phyloP scores from a whole-genome alignment of 2,329 filamentous ascomycete species.

The Microcera coccophila region DNA sequence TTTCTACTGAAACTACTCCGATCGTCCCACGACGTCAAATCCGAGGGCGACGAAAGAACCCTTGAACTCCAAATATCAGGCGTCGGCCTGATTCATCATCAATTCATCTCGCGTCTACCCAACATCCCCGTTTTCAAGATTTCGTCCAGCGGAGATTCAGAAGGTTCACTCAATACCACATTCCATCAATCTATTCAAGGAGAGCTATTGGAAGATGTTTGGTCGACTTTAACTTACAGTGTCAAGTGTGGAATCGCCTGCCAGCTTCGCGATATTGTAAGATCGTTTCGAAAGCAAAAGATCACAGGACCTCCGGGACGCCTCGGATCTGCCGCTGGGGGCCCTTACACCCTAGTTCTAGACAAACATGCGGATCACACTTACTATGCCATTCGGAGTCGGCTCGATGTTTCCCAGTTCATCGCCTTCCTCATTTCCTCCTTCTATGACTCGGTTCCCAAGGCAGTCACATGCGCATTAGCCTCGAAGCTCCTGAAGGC shows the following conservation, averaged over 20 bases:
- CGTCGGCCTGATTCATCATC: constrained; percentile 18
- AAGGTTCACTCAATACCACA: too few relatives aligned
- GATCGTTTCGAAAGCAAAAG: constrained; percentile 15
- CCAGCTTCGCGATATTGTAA: constrained; percentile 27
- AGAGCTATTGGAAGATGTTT: constrained; percentile 28
- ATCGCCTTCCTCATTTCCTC: constrained; percentile 26
- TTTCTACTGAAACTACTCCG: constrained; percentile 13
- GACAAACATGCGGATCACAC: constrained; percentile 27
- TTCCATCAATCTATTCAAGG: constrained; percentile 11
- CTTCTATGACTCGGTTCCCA: constrained; percentile 24
- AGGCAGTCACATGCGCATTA: constrained; percentile 18
- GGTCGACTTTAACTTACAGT: constrained; percentile 18
- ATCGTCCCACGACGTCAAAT: constrained; percentile 1
- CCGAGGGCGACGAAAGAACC: neutral
- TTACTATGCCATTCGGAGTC: constrained; percentile 26
- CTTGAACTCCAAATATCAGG: constrained; percentile 17
- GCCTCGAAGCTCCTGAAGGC: constrained; percentile 13
- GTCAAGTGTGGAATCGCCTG: constrained; percentile 23
- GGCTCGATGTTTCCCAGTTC: constrained; percentile 16
- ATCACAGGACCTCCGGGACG: constrained; percentile 2
- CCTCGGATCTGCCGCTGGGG: constrained; percentile 19
- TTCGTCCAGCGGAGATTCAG: neutral
- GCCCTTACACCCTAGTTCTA: constrained; percentile 22
- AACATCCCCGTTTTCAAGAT: neutral
- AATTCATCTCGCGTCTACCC: constrained; percentile 7